Evolutionary conservation across 192 early-diverging fungal species (phyloP).

Genomic region (Backusella luteola): DNA sequence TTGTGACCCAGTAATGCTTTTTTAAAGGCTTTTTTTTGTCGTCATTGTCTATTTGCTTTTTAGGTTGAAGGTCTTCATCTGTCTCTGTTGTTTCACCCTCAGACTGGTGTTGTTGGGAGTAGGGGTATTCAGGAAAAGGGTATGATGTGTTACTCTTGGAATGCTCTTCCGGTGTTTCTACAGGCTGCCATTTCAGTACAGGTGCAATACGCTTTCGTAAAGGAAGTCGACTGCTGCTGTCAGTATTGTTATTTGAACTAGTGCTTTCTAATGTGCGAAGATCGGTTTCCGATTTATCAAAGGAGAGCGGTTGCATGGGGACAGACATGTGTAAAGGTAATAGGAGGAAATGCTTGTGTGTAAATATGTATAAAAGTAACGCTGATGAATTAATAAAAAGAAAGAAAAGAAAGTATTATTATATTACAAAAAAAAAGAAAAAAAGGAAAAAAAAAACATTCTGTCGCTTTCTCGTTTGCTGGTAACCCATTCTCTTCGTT

Average conservation of each 20-base stretch:
- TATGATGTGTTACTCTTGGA: background rate
- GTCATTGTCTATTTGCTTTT: conserved; percentile 9
- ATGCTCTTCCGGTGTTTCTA: conserved; percentile 19
- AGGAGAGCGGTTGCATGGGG: background rate
- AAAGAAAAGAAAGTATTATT: background rate
- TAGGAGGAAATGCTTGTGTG: background rate
- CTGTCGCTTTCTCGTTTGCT: background rate
- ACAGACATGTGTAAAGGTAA: background rate
- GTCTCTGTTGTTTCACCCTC: conserved; percentile 14
- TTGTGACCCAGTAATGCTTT: background rate
- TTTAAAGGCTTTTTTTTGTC: background rate
- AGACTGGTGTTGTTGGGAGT: background rate
- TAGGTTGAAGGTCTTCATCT: conserved; percentile 2
- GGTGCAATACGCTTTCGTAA: conserved; percentile 22
- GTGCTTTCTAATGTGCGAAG: background rate
- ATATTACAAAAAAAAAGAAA: background rate
- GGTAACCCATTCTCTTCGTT: background rate
- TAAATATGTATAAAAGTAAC: background rate
- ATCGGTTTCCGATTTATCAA: conserved; percentile 4
- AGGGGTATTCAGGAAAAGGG: background rate
- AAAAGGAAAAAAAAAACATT: background rate
- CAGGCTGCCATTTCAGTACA: conserved; percentile 22
- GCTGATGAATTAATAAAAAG: background rate
- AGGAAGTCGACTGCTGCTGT: conserved; percentile 8
- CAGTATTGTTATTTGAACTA: background rate